These are phyloP conservation scores for Perkinsus chesapeaki DNA, from an alignment of 169 alveolate species.

Conservation along the genomic window DNA sequence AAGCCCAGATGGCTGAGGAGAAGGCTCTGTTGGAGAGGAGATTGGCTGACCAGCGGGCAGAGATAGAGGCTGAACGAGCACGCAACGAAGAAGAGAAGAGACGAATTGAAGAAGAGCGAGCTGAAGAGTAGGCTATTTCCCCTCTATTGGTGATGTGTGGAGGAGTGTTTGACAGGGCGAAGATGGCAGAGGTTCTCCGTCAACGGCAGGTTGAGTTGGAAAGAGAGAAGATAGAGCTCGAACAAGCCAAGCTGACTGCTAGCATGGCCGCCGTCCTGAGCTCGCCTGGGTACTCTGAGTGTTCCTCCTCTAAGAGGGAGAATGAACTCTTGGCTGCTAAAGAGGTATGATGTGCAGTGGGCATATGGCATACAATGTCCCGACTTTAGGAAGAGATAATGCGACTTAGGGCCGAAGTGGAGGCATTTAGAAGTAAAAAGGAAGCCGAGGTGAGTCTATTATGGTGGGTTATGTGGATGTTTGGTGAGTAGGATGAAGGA, in stretches of 20 bases:
- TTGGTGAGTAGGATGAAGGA: not conserved
- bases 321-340: not conserved
- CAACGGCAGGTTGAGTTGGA: not conserved
- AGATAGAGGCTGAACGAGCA: not conserved
- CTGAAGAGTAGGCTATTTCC: not conserved
- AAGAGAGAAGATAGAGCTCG: not conserved
- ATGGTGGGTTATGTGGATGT: not conserved
- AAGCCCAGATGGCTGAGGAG: not conserved
- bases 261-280: not conserved
- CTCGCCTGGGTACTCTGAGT: not conserved
- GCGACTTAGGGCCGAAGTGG: not conserved
- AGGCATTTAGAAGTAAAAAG: not conserved
- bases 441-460: not conserved
- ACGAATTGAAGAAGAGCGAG: not conserved
- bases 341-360: not conserved
- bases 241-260: not conserved
- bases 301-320: not conserved
- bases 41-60: not conserved
- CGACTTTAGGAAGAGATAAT: not conserved
- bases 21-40: not conserved
- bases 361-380: not conserved
- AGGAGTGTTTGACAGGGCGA: not conserved
- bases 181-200: not conserved
- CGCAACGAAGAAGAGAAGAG: not conserved
- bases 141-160: not conserved